phyloP scores from a whole-genome alignment of 1,284 basidiomycete species.

The Jaminaea rosea region DNA sequence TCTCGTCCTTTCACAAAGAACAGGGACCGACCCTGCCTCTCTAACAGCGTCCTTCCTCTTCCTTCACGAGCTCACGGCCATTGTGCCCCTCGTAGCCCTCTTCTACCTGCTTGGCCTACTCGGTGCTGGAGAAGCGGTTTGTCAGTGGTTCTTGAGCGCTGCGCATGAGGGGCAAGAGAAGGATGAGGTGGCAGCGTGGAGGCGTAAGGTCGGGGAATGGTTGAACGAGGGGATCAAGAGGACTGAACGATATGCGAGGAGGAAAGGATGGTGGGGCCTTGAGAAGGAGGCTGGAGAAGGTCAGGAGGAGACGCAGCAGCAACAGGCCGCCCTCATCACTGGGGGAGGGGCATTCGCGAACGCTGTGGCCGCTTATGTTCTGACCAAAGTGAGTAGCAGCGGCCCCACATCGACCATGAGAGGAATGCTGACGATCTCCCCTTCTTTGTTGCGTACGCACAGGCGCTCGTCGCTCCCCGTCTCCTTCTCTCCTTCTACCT shows the following conservation, averaged over 20 bases:
- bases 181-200: not conserved
- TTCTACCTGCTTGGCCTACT: slow-evolving; percentile 64
- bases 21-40: slow-evolving; percentile 63
- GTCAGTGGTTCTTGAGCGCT: slow-evolving; percentile 51
- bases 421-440: not conserved
- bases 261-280: slow-evolving; percentile 74
- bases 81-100: slow-evolving; percentile 65
- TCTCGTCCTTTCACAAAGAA: slow-evolving; percentile 17
- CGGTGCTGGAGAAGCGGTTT: slow-evolving; percentile 63
- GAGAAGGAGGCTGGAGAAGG: slow-evolving; percentile 57
- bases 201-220: not conserved
- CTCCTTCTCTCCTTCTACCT: slow-evolving; percentile 46
- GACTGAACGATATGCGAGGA: slow-evolving; percentile 62
- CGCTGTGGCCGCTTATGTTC: slow-evolving; percentile 66
- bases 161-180: not conserved
- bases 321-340: slow-evolving; percentile 49
- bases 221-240: slow-evolving; percentile 48
- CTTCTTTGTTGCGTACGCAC: slow-evolving; percentile 6
- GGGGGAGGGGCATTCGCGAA: slow-evolving; percentile 48
- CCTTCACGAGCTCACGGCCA: slow-evolving; percentile 76
- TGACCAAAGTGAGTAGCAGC: slow-evolving; percentile 61
- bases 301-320: slow-evolving; percentile 24
- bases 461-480: slow-evolving; percentile 70
- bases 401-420: not conserved
- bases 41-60: slow-evolving; percentile 70